Conservation (phyloP, 1,284 basidiomycete species). For the Sporisorium exsertum region DNA sequence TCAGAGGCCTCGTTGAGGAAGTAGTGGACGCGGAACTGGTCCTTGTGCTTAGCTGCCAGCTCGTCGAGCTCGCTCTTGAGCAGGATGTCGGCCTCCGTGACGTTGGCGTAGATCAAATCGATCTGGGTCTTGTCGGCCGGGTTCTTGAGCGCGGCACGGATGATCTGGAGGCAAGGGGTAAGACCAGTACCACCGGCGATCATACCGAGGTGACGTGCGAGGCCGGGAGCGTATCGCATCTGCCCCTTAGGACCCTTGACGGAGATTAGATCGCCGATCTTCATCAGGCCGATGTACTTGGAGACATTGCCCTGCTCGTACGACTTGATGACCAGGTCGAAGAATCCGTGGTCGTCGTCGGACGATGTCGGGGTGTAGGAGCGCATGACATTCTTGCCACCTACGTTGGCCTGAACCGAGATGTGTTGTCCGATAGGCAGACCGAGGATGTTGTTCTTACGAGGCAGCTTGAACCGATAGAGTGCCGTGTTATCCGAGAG, state of each 20-base stretch:
- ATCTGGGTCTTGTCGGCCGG: conserved; percentile 83
- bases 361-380: conserved; percentile 95
- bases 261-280: conserved; percentile 76
- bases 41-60: conserved; percentile 76
- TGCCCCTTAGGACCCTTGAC: conserved; percentile 96
- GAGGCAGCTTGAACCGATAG: conserved; percentile 89
- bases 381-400: conserved; percentile 88
- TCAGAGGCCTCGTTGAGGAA: conserved; percentile 92
- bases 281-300: conserved; percentile 80
- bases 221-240: conserved; percentile 71
- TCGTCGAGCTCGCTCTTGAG: conserved; percentile 86
- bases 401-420: conserved; percentile 86
- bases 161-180: conserved; percentile 86
- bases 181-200: conserved; percentile 94
- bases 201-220: conserved; percentile 81
- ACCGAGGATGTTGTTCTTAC: conserved; percentile 81
- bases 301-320: conserved; percentile 98
- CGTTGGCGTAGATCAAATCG: conserved; percentile 97
- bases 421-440: conserved; percentile 98
- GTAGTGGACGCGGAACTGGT: conserved; percentile 82
- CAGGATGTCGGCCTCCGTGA: conserved; percentile 74
- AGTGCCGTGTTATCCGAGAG: conserved; percentile 95
- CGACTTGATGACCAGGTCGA: conserved; percentile 96
- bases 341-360: conserved; percentile 90
- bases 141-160: conserved; percentile 88